A percentile compares a stretch with the other conserved stretches of the same genome.
These are phyloP conservation scores for Alisma plantagoaquatica DNA, from an alignment of 106 monocot genomes.

Conservation along the genomic window DNA sequence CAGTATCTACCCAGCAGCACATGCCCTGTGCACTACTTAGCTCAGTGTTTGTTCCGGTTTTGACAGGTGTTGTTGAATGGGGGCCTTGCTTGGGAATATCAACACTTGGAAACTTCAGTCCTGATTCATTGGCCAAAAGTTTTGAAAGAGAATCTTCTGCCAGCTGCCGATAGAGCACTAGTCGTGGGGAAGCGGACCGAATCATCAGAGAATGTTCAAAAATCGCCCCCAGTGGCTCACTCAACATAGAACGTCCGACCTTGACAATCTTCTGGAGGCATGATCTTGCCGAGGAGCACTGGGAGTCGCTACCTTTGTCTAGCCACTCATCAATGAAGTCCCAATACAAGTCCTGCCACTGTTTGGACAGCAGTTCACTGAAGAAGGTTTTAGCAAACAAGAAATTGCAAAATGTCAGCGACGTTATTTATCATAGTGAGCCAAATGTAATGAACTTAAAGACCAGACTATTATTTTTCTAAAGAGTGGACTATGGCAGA, in stretches of 20 bases:
- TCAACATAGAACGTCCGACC: constrained; percentile 50
- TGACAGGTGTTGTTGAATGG: not conserved
- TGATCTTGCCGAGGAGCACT: constrained; percentile 52
- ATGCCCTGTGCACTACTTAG: constrained; percentile 20
- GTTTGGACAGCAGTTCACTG: constrained; percentile 81
- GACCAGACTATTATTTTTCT: not conserved
- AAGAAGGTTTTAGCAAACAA: constrained; percentile 1
- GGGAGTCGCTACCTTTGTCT: constrained; percentile 35
- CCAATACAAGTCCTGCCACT: constrained; percentile 74
- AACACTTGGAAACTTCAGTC: not conserved
- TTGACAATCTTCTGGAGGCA: constrained; percentile 52
- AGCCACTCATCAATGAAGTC: constrained; percentile 69
- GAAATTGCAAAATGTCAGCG: too few species aligned
- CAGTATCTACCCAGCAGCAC: constrained; percentile 92
- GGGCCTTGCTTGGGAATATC: constrained; percentile 1
- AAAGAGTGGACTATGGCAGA: too few species aligned
- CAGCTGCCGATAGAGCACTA: constrained; percentile 73
- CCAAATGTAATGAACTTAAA: not conserved
- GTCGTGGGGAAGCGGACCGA: constrained; percentile 63
- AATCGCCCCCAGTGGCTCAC: constrained; percentile 46
- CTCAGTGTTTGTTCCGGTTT: not conserved
- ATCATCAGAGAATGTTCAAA: constrained; percentile 79
- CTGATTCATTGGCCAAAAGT: constrained; percentile 17
- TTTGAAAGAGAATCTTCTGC: constrained; percentile 68
- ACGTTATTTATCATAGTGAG: not conserved